Evolutionary conservation across 805 yeast genomes (phyloP).

Genomic region (Candida wancherniae): DNA sequence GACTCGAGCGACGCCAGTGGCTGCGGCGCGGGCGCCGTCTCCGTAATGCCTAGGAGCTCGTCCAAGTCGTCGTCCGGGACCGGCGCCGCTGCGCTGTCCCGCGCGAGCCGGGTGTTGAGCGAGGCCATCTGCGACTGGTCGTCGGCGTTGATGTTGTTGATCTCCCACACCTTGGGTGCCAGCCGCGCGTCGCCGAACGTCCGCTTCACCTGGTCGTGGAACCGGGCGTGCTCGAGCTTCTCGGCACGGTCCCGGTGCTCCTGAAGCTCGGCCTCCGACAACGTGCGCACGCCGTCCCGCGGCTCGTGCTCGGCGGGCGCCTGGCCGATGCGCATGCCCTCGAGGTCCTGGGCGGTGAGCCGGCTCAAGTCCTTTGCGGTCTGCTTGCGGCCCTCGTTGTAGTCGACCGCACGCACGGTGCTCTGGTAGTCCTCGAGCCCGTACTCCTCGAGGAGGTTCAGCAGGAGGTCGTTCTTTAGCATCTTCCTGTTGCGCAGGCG

Average conservation of each 20-base stretch:
- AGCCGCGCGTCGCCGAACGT: slow-evolving; percentile 19
- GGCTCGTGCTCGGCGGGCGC: slow-evolving; percentile 1
- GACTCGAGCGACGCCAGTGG: too few relatives aligned
- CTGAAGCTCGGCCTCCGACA: slow-evolving; percentile 26
- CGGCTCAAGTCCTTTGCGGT: slow-evolving; percentile 18
- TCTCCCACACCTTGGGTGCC: slow-evolving; percentile 26
- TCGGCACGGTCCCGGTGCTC: slow-evolving; percentile 21
- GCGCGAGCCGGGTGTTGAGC: slow-evolving; percentile 21
- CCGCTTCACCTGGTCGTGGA: slow-evolving; percentile 26
- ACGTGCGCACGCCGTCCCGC: slow-evolving; percentile 9
- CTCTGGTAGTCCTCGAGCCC: slow-evolving; percentile 31
- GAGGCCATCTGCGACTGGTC: slow-evolving; percentile 22
- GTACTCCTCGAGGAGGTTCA: slow-evolving; percentile 35
- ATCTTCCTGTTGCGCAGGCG: slow-evolving; percentile 25
- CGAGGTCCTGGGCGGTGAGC: slow-evolving; percentile 25
- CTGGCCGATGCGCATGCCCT: slow-evolving; percentile 35
- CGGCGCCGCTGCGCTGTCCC: neutral
- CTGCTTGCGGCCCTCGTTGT: slow-evolving; percentile 20
- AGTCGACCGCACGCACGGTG: slow-evolving; percentile 26
- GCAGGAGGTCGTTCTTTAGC: slow-evolving; percentile 26
- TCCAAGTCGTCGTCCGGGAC: slow-evolving; percentile 11
- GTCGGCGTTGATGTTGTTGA: slow-evolving; percentile 26
- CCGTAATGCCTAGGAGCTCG: slow-evolving; percentile 8
- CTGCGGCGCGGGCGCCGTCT: too few relatives aligned
- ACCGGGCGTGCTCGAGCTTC: slow-evolving; percentile 23